phyloP scores from a whole-genome alignment of 1,284 basidiomycete genomes.

The Trametes polyzona region DNA sequence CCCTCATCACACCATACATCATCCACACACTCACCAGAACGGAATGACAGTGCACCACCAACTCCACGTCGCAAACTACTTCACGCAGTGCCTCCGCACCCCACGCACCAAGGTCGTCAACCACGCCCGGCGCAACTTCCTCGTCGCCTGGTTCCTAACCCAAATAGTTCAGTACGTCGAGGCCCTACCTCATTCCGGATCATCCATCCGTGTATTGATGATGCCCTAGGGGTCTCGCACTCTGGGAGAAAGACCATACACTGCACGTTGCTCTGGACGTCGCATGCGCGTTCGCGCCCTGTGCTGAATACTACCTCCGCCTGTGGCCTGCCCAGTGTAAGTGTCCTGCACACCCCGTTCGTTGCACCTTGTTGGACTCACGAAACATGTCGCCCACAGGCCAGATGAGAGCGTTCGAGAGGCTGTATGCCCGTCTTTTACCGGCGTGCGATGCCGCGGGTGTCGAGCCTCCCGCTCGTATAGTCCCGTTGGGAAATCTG shows the following conservation, averaged over 20 bases:
- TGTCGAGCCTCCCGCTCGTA: neutral
- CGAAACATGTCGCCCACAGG: neutral
- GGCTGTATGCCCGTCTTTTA: neutral
- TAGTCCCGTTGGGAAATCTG: too few species aligned
- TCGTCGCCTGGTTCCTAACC: constrained; percentile 76
- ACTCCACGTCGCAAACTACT: constrained; percentile 58
- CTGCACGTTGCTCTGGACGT: constrained; percentile 66
- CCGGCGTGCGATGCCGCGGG: neutral
- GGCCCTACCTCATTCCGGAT: constrained; percentile 4
- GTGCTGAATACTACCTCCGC: constrained; percentile 63
- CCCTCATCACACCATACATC: neutral
- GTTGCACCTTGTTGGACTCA: neutral
- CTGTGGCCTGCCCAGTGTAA: constrained; percentile 69
- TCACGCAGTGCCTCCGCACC: constrained; percentile 19
- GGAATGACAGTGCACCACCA: constrained; percentile 51
- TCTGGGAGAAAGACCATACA: constrained; percentile 65
- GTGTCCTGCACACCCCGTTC: constrained; percentile 24
- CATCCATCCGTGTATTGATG: too few species aligned
- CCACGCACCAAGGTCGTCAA: constrained; percentile 54
- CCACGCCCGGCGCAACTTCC: constrained; percentile 61
- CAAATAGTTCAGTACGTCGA: constrained; percentile 61
- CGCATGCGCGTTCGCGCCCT: constrained; percentile 58
- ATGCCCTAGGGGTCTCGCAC: constrained; percentile 49
- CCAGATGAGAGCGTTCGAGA: neutral
- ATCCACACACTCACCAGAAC: neutral